Evolutionary conservation across 2,329 filamentous ascomycete genomes (phyloP).

Genomic region (Aureobasidium sp.): DNA sequence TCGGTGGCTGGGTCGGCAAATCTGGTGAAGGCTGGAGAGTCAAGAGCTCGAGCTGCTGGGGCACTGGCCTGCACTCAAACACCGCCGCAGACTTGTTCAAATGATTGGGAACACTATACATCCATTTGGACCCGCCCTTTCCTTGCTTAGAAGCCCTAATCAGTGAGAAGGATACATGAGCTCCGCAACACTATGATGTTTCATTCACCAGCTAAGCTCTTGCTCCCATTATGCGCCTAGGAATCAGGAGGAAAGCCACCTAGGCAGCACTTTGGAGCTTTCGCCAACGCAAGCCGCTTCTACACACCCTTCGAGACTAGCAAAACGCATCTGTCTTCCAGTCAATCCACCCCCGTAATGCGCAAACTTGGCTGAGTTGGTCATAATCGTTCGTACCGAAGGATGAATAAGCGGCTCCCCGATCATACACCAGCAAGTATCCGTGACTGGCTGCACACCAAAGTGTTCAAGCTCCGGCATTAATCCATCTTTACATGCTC

Average conservation of each 20-base stretch:
- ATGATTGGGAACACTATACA: no score
- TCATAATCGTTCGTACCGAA: constrained; percentile 32
- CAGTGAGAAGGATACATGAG: no score
- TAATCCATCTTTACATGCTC: constrained; percentile 27
- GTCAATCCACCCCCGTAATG: constrained; percentile 34
- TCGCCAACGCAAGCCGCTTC: constrained; percentile 19
- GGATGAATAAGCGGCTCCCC: constrained; percentile 33
- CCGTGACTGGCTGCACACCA: constrained; percentile 36
- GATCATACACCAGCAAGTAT: constrained; percentile 46
- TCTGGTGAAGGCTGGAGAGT: constrained; percentile 42
- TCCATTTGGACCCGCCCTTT: no score
- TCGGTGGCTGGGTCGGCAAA: constrained; percentile 57
- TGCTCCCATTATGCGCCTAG: no score
- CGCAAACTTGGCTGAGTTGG: constrained; percentile 43
- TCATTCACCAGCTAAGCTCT: no score
- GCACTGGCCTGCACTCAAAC: constrained; percentile 50
- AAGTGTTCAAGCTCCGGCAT: constrained; percentile 30
- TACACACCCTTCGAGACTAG: constrained; percentile 23
- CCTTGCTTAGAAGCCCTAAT: no score
- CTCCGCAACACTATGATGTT: no score
- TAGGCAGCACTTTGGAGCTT: constrained; percentile 7
- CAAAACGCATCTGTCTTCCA: constrained; percentile 23
- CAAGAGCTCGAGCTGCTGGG: constrained; percentile 56
- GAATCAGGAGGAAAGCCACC: no score
- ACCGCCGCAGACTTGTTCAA: constrained; percentile 45